Evolutionary conservation across 352 stramenopile species (phyloP).

Genomic region (Salisapilia sapeloensis): DNA sequence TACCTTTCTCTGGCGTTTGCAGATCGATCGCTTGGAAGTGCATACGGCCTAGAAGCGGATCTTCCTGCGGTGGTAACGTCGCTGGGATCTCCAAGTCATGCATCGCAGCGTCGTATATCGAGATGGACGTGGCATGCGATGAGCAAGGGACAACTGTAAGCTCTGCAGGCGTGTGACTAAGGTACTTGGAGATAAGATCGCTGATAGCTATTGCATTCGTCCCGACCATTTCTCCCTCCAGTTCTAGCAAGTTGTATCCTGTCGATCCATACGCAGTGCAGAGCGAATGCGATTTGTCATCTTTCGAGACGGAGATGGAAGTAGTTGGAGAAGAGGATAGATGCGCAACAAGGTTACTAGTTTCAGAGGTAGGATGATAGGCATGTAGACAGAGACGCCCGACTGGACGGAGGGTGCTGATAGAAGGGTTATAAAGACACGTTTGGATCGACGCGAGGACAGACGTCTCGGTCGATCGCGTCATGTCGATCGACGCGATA

Average conservation of each 20-base stretch:
- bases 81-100: constrained; percentile 49
- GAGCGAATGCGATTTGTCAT: constrained; percentile 32
- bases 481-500: constrained; percentile 44
- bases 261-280: constrained; percentile 22
- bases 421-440: constrained; percentile 71
- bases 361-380: constrained; percentile 21
- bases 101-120: constrained; percentile 60
- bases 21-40: constrained; percentile 46
- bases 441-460: constrained; percentile 57
- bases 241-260: constrained; percentile 56
- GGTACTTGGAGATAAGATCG: constrained; percentile 56
- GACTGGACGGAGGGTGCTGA: constrained; percentile 43
- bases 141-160: constrained; percentile 48
- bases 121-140: constrained; percentile 33
- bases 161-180: constrained; percentile 30
- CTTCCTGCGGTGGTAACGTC: constrained; percentile 30
- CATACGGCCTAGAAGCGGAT: constrained; percentile 36
- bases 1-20: constrained; percentile 15
- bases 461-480: constrained; percentile 27
- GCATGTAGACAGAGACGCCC: constrained; percentile 42
- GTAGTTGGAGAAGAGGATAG: constrained; percentile 18
- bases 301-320: constrained; percentile 18
- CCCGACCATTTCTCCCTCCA: constrained; percentile 46
- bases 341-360: constrained; percentile 28
- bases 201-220: constrained; percentile 48